Evolutionary conservation across 495 filamentous ascomycete species (phyloP).

Genomic region (Talaromyces stipitatus): DNA sequence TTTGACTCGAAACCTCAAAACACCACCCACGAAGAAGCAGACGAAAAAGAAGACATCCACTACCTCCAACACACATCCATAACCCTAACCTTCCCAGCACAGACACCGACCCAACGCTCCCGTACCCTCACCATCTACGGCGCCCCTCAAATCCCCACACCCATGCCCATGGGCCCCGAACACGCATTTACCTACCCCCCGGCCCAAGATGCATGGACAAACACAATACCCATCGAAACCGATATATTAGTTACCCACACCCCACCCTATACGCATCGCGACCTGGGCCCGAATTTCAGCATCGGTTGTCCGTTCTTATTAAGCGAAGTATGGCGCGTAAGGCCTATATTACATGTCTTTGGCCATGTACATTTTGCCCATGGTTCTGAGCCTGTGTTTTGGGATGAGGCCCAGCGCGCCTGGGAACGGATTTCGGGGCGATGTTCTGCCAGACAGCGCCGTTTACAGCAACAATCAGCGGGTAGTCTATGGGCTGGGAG

Average conservation of each 20-base stretch:
- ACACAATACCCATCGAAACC: constrained; percentile 62
- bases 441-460: constrained; percentile 20
- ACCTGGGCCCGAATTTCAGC: constrained; percentile 47
- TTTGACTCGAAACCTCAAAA: too few species aligned
- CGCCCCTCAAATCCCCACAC: constrained; percentile 55
- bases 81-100: constrained; percentile 35
- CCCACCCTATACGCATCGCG: constrained; percentile 62
- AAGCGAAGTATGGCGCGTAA: constrained; percentile 68
- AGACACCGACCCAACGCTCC: constrained; percentile 7
- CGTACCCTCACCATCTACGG: constrained; percentile 51
- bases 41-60: constrained; percentile 37
- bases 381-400: constrained; percentile 60
- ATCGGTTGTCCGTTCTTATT: constrained; percentile 72
- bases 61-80: constrained; percentile 58
- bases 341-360: constrained; percentile 77
- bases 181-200: constrained; percentile 63
- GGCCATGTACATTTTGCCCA: constrained; percentile 74
- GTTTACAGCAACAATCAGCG: neutral
- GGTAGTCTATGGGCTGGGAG: neutral
- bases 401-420: constrained; percentile 64
- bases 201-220: constrained; percentile 53
- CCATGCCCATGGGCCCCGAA: constrained; percentile 43
- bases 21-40: neutral
- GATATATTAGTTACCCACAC: constrained; percentile 86
- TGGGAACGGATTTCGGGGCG: constrained; percentile 59